phyloP scores from a whole-genome alignment of 2,329 filamentous ascomycete species.

The Torrubiella hemipterigena region DNA sequence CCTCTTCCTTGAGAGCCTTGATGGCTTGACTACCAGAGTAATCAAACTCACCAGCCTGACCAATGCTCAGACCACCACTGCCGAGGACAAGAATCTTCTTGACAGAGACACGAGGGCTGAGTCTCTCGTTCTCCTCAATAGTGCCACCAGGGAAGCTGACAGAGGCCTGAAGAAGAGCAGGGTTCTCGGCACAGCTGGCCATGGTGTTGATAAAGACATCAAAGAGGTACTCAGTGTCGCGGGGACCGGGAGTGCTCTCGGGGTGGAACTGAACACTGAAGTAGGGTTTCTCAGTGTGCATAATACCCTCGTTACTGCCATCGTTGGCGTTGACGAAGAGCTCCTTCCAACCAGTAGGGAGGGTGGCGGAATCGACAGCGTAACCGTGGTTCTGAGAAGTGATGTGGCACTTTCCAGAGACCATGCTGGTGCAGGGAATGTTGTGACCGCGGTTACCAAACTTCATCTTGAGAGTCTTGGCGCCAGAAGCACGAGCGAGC shows the following conservation, averaged over 20 bases:
- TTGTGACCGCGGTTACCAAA: constrained; percentile 98
- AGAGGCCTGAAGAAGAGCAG: constrained; percentile 54
- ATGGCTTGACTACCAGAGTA: constrained; percentile 98
- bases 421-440: constrained; percentile 91
- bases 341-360: constrained; percentile 77
- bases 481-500: constrained; percentile 77
- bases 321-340: constrained; percentile 98
- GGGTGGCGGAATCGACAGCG: constrained; percentile 69
- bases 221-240: constrained; percentile 93
- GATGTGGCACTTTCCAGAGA: constrained; percentile 95
- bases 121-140: constrained; percentile 62
- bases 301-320: constrained; percentile 94
- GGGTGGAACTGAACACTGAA: constrained; percentile 99
- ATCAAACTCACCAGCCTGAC: constrained; percentile 96
- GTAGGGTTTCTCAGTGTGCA: constrained; percentile 73
- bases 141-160: constrained; percentile 83
- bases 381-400: constrained; percentile 98
- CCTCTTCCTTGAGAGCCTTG: constrained; percentile 95
- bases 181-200: constrained; percentile 54
- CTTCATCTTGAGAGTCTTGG: constrained; percentile 89
- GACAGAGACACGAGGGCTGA: constrained; percentile 68
- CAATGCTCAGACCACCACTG: constrained; percentile 90
- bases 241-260: constrained; percentile 87
- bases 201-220: constrained; percentile 92
- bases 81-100: constrained; percentile 94